A percentile compares a stretch with the other conserved stretches of the same genome.
Evolutionary conservation across 2,329 filamentous ascomycete species (phyloP).

Genomic region (Aulographum hederae): DNA sequence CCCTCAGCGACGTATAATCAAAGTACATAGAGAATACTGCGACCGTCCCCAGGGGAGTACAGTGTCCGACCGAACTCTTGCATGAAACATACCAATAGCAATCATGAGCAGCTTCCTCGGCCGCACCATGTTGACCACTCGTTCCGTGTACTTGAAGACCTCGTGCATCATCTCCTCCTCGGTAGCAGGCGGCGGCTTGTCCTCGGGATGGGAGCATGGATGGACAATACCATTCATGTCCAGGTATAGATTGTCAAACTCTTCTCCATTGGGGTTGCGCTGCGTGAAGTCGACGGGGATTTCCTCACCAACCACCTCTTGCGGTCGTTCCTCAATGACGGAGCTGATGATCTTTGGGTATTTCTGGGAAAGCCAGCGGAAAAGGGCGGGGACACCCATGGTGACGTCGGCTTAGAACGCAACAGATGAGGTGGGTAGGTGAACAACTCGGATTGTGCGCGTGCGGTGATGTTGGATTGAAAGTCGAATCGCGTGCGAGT

Average conservation of each 20-base stretch:
- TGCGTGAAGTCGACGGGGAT: constrained; percentile 72
- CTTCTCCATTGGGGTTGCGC: constrained; percentile 91
- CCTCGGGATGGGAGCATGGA: constrained; percentile 94
- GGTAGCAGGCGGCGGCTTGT: constrained; percentile 72
- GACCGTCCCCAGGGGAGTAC: constrained; percentile 11
- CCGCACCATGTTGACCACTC: constrained; percentile 96
- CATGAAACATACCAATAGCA: constrained; percentile 54
- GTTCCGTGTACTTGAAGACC: constrained; percentile 96
- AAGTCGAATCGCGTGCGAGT: not conserved
- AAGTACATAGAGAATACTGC: constrained; percentile 12
- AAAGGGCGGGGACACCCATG: constrained; percentile 91
- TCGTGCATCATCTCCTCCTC: constrained; percentile 99
- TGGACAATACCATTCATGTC: constrained; percentile 99
- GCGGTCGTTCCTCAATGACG: constrained; percentile 71
- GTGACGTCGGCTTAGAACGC: no score
- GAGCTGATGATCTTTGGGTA: constrained; percentile 94
- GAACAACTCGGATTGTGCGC: no score
- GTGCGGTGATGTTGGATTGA: no score
- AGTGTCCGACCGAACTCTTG: no score
- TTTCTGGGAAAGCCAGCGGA: constrained; percentile 90
- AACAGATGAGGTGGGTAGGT: no score
- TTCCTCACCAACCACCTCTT: constrained; percentile 63
- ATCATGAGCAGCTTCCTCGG: constrained; percentile 94
- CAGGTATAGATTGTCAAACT: constrained; percentile 93
- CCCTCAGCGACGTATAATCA: constrained; percentile 13